Base-by-base conservation (phyloP, 345 rosid genomes). In the Boechera divaricarpa region DNA sequence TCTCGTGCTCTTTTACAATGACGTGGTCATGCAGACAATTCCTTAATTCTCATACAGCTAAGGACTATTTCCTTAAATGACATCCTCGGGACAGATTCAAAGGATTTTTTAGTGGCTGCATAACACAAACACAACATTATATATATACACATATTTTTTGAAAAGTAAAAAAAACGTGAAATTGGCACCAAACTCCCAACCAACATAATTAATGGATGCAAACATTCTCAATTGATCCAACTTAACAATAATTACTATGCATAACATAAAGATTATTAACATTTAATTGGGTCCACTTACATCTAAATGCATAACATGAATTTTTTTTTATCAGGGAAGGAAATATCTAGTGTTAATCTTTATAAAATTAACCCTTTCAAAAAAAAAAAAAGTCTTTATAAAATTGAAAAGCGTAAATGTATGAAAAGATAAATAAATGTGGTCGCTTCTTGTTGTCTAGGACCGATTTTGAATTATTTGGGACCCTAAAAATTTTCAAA, bases 1-100 rank as follows among this genome's bases (percentile, higher is more conserved):
- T 49, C 35, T 75, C 31, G 33, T 67, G 74, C 45, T 68, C 55
- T 59, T 41, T 39, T 18, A 52, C 18, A 39, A 75, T 75, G 55
- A 60, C 48, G 44, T 76, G 67, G 48, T 61, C 56, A 61, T 51
- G 47, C 36, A 68, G 54, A 11, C 49, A n/a, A 7, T 63, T 63
- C 28, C 67, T 63, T 26, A 21, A 63, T 42, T 63, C 16, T 7
- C 67, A 63, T 63, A 72, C 66, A 59, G 58, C 66, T 32, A 21
- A 18, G 7, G 21, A 35, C 24, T 48, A 60, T 24, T 8, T 72
- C 54, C 32, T 70, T 15, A 31, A 18, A 39, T 55, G 18, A 16
- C 44, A 57, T 35, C 36, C 16, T 16, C n/a, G 52, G 47, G 9
- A n/a, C 21, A 1, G 24, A 47, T 47, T 21, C 24, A 47, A 45